Evolutionary conservation across 176 grass and related monocot genomes (phyloP), one percentile per base, ranked within the genome.

Genomic region (Avena eriantha): DNA sequence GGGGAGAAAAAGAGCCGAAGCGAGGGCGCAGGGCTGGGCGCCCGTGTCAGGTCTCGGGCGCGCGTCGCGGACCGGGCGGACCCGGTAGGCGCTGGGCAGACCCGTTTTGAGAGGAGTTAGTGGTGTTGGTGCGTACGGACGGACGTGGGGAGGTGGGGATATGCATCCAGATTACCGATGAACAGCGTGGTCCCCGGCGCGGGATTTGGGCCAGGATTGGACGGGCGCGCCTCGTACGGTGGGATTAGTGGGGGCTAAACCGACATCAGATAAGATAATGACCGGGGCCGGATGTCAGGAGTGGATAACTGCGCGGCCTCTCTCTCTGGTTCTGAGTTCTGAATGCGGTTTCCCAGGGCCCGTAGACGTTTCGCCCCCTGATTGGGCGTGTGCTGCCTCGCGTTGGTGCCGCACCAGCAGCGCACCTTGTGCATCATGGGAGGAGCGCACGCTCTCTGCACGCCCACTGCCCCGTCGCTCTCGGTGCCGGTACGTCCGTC

Each of bases 21-120:
- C 66, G 56, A 82, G 41, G 47, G 80, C 79, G 6, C 6, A 63
- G 71, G 23, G 15, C 1, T 17, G 59, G 46, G 48, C 21, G 75
- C 89, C 29, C 85, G 86, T 91, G 89, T 84, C 81, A 76, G 51
- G 76, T 31, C 48, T 17, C 69, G 69, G 26, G 47, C 47, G 22
- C 79, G 61, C 24, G 56, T 0, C 12, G 41, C 39, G 59, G n/a
- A 21, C 55, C 31, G 77, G 51, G 17, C 9, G 22, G 70, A 87
- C 80, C 73, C 63, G 50, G 10, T 3, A 53, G 23, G 5, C 33
- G 10, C 49, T 1, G 63, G 0, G 5, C 24, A 16, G 10, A 61
- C 64, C 74, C 75, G 76, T 26, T 69, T 8, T 0, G 0, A 8
- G 14, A 16, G 7, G 23, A 33, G 39, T 14, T 73, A 41, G 36